These are phyloP conservation scores for Chimonanthus salicifolius DNA, from an alignment of 164 flowering plant genomes.

Conservation along the genomic window DNA sequence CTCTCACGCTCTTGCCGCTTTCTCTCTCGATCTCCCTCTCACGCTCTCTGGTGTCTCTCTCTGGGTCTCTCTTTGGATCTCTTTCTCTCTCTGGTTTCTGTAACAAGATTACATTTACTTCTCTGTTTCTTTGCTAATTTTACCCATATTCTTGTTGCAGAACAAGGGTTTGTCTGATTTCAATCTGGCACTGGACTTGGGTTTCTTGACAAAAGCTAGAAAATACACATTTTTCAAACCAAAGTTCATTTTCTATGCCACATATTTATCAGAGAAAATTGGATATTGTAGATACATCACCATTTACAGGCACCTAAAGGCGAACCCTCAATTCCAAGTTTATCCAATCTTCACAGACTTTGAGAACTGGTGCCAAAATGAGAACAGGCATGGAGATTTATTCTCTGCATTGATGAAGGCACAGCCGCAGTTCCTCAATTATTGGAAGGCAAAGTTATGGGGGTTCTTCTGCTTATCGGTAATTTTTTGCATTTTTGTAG, in stretches of 20 bases:
- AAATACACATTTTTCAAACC: slow-evolving; percentile 99
- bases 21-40: not conserved
- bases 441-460: slow-evolving; percentile 98
- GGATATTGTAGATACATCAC: slow-evolving; percentile 99
- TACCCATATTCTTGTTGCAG: slow-evolving; percentile 28
- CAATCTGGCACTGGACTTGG: slow-evolving; percentile 91
- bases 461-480: slow-evolving; percentile 97
- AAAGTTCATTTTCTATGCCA: slow-evolving; percentile 95
- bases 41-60: not conserved
- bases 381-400: slow-evolving; percentile 98
- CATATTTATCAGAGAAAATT: slow-evolving; percentile 93
- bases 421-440: slow-evolving; percentile 95
- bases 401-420: slow-evolving; percentile 98
- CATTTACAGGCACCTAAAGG: slow-evolving; percentile 89
- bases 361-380: slow-evolving; percentile 99
- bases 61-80: not conserved
- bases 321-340: slow-evolving; percentile 78
- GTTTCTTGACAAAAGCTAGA: slow-evolving; percentile 96
- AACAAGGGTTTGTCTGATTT: slow-evolving; percentile 99
- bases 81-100: too few relatives aligned
- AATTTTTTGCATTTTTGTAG: slow-evolving; percentile 11
- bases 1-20: not conserved
- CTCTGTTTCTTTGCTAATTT: not conserved
- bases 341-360: slow-evolving; percentile 98
- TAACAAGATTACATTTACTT: too few relatives aligned